phyloP scores from a whole-genome alignment of 306 rosid genomes.

The Vachellia collinsii region DNA sequence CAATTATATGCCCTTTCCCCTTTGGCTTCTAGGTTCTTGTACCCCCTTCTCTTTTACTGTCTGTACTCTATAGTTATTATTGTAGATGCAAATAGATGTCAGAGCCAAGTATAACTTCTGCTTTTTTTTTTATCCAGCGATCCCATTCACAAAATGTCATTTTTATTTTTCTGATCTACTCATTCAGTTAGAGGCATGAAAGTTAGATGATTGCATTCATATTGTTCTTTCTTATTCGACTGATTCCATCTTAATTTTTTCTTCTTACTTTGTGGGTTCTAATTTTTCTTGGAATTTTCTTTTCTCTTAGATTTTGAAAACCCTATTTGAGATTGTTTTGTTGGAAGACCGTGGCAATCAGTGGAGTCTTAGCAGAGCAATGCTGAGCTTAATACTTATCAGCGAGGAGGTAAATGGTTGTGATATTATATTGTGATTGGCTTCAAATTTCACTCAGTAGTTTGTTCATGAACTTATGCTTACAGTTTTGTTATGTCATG shows the following conservation, averaged over 20 bases:
- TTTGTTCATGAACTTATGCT: constrained; percentile 11
- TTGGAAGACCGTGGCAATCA: constrained; percentile 87
- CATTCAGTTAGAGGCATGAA: background rate
- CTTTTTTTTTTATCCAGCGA: background rate
- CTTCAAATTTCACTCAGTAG: background rate
- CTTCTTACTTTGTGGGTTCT: background rate
- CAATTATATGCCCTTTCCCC: background rate
- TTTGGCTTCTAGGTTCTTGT: background rate
- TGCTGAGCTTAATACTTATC: constrained; percentile 82
- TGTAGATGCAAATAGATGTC: background rate
- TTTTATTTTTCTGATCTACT: background rate
- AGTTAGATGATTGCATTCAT: background rate
- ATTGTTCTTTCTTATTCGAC: constrained; percentile 20
- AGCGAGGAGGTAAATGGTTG: constrained; percentile 68
- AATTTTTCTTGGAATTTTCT: constrained; percentile 7
- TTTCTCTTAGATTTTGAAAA: constrained; percentile 64
- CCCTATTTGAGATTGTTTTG: constrained; percentile 84
- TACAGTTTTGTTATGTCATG: background rate
- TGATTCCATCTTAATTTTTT: constrained; percentile 1
- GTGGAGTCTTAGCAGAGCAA: constrained; percentile 88
- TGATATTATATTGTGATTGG: constrained; percentile 8
- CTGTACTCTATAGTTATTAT: background rate
- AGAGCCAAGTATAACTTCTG: background rate
- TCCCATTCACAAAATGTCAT: background rate
- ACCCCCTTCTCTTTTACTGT: background rate